These are phyloP conservation scores for Aspergillus nanangensis DNA, from an alignment of 495 filamentous ascomycete species.

Conservation along the genomic window DNA sequence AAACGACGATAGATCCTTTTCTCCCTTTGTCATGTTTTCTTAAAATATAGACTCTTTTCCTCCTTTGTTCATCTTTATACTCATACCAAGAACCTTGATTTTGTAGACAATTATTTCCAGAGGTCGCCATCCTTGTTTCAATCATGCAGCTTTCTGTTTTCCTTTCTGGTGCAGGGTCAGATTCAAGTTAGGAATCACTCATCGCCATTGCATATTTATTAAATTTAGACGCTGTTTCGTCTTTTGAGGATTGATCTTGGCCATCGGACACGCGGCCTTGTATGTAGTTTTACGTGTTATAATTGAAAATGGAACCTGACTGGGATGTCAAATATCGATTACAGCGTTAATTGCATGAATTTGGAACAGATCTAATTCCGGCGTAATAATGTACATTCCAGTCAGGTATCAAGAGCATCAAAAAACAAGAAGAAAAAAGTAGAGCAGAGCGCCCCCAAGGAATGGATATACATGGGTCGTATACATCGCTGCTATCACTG, in stretches of 20 bases:
- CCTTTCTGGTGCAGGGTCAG: no score
- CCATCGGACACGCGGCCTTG: no score
- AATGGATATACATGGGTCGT: not conserved
- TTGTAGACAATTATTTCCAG: no score
- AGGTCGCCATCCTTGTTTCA: no score
- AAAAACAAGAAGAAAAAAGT: conserved; percentile 1
- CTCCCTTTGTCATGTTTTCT: conserved; percentile 4
- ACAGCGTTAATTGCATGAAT: no score
- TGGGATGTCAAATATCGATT: no score
- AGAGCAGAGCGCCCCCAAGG: not conserved
- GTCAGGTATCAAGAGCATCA: conserved; percentile 9
- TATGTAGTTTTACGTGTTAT: no score
- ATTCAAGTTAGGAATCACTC: no score
- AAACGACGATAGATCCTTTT: conserved; percentile 24
- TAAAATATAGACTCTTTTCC: conserved; percentile 3
- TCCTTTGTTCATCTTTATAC: conserved; percentile 9
- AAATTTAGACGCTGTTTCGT: not conserved
- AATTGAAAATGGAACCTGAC: no score
- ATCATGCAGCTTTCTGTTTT: no score
- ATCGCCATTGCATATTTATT: not conserved
- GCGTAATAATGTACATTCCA: conserved; percentile 15
- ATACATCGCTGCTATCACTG: not conserved
- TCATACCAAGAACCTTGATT: not conserved
- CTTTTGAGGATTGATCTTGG: not conserved
- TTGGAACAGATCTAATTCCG: not conserved